Conservation (phyloP, 805 yeast genomes). For the Dipodascopsis tothii region DNA sequence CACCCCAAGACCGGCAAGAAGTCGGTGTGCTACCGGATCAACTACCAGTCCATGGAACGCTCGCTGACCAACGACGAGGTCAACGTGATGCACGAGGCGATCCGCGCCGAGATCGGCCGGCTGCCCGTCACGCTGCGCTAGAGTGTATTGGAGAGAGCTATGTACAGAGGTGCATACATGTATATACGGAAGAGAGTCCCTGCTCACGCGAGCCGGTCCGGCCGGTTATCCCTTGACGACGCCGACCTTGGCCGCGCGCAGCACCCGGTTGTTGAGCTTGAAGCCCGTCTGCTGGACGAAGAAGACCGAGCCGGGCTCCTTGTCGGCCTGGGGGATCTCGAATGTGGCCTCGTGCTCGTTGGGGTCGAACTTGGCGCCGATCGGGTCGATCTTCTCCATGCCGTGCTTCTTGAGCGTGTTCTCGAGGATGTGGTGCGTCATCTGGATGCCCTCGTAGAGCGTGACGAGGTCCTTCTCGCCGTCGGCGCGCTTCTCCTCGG, state of each 20-base stretch:
- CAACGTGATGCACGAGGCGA: constrained; percentile 60
- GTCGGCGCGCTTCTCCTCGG: constrained; percentile 28
- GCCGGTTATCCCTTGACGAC: constrained; percentile 52
- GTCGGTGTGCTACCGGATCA: constrained; percentile 82
- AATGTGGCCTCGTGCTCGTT: constrained; percentile 89
- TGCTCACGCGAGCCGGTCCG: not conserved
- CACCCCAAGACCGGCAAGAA: constrained; percentile 74
- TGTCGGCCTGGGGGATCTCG: constrained; percentile 76
- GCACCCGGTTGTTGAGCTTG: constrained; percentile 74
- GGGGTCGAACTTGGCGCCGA: constrained; percentile 83
- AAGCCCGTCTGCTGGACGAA: constrained; percentile 88
- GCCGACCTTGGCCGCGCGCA: constrained; percentile 95
- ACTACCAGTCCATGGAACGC: constrained; percentile 87
- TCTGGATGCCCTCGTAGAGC: constrained; percentile 78
- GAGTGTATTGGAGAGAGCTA: constrained; percentile 4
- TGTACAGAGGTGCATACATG: not conserved
- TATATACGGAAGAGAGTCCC: not conserved
- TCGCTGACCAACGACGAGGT: constrained; percentile 79
- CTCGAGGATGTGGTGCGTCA: constrained; percentile 82
- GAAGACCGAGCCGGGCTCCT: constrained; percentile 88
- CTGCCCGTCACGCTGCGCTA: no score
- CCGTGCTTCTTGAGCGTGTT: constrained; percentile 79
- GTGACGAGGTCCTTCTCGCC: constrained; percentile 56
- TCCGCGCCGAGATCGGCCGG: constrained; percentile 55
- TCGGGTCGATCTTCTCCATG: constrained; percentile 67